A percentile compares a stretch with the other conserved stretches of the same genome.
These are phyloP conservation scores for Arachnopeziza araneosa DNA, from an alignment of 2,329 filamentous ascomycete species.

Conservation along the genomic window DNA sequence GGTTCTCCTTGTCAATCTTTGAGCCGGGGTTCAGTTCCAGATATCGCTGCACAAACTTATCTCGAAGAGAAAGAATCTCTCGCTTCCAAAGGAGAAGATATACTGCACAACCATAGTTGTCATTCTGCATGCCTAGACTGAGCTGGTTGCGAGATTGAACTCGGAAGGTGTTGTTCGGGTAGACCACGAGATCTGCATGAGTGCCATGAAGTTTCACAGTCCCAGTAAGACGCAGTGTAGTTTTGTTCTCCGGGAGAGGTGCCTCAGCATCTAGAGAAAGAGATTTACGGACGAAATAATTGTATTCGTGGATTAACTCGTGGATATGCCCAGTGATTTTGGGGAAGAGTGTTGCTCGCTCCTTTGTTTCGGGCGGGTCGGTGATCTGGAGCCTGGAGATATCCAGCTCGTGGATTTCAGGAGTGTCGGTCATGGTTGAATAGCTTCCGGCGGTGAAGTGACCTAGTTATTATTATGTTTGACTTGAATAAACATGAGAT, in stretches of 20 bases:
- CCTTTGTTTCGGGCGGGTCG: not conserved
- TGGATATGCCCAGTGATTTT: constrained; percentile 16
- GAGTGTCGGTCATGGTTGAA: not conserved
- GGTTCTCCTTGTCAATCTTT: constrained; percentile 3
- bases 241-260: not conserved
- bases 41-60: constrained; percentile 6
- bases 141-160: constrained; percentile 19
- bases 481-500: no score
- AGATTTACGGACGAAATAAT: not conserved
- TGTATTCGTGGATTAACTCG: constrained; percentile 10
- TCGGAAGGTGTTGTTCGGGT: constrained; percentile 10
- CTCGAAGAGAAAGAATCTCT: constrained; percentile 6
- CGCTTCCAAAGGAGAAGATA: constrained; percentile 3
- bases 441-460: no score
- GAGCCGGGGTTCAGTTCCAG: constrained; percentile 7
- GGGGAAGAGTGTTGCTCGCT: constrained; percentile 13
- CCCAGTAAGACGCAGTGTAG: constrained; percentile 9
- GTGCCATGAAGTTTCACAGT: constrained; percentile 24
- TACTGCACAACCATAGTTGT: constrained; percentile 10
- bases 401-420: not conserved
- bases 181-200: constrained; percentile 20
- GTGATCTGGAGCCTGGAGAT: not conserved
- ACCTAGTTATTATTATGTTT: no score
- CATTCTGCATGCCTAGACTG: constrained; percentile 1
- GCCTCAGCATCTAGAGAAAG: not conserved